phyloP scores from a whole-genome alignment of 163 green algal genomes.

The Picocystis sp. region DNA sequence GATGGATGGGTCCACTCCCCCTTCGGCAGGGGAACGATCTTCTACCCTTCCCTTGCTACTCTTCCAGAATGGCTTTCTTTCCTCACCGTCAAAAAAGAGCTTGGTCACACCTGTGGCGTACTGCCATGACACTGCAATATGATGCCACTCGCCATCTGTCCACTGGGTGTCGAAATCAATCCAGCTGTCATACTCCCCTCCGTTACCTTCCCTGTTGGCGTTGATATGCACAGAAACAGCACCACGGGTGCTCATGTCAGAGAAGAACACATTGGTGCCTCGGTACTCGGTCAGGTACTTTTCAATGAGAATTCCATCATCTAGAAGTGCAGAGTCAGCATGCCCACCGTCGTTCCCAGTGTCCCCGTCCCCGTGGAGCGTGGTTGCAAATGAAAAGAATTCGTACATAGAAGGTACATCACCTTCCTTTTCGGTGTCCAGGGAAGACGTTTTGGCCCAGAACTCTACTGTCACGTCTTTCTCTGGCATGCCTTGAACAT shows the following conservation, averaged over 20 bases:
- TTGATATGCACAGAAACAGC: constrained; percentile 66
- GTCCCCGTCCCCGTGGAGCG: constrained; percentile 3
- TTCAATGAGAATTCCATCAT: constrained; percentile 51
- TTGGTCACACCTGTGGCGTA: constrained; percentile 29
- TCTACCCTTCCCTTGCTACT: constrained; percentile 13
- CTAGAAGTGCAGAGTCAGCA: constrained; percentile 42
- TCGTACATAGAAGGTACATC: background rate
- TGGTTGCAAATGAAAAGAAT: background rate
- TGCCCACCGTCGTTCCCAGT: constrained; percentile 3
- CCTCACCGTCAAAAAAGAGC: constrained; percentile 55
- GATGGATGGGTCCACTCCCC: constrained; percentile 38
- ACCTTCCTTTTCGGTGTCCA: constrained; percentile 1
- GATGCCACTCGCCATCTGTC: constrained; percentile 58
- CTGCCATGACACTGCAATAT: constrained; percentile 58
- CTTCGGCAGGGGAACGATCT: constrained; percentile 15
- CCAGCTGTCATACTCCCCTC: constrained; percentile 38
- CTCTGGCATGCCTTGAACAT: constrained; percentile 26
- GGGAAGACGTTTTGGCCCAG: constrained; percentile 38
- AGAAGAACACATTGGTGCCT: too few species aligned
- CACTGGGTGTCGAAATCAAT: constrained; percentile 49
- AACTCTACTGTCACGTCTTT: constrained; percentile 58
- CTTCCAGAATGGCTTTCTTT: constrained; percentile 42
- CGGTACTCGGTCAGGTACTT: background rate
- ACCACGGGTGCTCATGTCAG: constrained; percentile 29
- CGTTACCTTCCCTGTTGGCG: constrained; percentile 52